Evolutionary conservation across 2,329 filamentous ascomycete genomes (phyloP).

Genomic region (Stachybotrys chartarum): DNA sequence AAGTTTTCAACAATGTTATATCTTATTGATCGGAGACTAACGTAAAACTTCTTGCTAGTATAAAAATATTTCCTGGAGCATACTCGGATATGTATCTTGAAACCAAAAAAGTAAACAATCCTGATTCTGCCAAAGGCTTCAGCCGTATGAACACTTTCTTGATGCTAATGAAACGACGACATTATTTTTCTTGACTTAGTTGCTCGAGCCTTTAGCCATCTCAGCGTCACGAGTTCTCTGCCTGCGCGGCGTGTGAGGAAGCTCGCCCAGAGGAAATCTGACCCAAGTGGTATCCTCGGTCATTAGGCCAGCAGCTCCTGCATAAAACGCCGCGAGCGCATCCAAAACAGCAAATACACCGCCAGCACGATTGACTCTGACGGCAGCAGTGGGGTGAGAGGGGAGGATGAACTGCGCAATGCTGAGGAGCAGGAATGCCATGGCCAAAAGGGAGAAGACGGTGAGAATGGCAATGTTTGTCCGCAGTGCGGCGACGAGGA

Average conservation of each 20-base stretch:
- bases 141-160: too few relatives aligned
- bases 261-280: conserved; percentile 30
- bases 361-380: conserved; percentile 35
- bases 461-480: conserved; percentile 52
- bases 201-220: too few relatives aligned
- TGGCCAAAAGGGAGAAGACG: conserved; percentile 50
- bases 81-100: too few relatives aligned
- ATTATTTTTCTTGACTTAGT: too few relatives aligned
- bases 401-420: conserved; percentile 46
- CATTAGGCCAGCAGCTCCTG: conserved; percentile 32
- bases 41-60: too few relatives aligned
- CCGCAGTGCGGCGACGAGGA: conserved; percentile 47
- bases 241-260: conserved; percentile 5
- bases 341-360: conserved; percentile 29
- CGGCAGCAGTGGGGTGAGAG: conserved; percentile 26
- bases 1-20: not conserved
- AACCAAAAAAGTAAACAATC: too few relatives aligned
- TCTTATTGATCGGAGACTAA: too few relatives aligned
- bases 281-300: conserved; percentile 32
- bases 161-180: too few relatives aligned
- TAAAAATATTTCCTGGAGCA: too few relatives aligned
- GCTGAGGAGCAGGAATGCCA: conserved; percentile 53
- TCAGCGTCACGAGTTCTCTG: too few relatives aligned
- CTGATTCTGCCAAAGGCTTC: too few relatives aligned
- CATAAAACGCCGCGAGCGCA: conserved; percentile 30